Evolutionary conservation across 441 rosid species (phyloP).

Genomic region (Populus tomentosa): DNA sequence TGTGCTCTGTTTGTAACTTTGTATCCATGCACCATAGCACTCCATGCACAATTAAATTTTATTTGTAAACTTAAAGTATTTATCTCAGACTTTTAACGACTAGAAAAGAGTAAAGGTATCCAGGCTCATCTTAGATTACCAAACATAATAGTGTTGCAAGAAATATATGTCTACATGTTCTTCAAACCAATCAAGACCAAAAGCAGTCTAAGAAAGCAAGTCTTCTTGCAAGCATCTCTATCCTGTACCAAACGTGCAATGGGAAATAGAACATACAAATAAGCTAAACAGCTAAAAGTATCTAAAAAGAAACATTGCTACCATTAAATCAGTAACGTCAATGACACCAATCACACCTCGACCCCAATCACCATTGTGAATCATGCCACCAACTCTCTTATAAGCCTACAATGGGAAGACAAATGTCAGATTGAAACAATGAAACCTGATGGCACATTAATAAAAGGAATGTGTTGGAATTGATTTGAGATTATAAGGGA

Average conservation of each 20-base stretch:
- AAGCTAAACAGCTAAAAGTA: neutral
- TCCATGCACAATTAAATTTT: neutral
- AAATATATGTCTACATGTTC: neutral
- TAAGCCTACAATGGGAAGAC: constrained; percentile 25
- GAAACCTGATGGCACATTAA: neutral
- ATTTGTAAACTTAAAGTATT: neutral
- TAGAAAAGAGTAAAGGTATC: neutral
- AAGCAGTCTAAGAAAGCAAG: neutral
- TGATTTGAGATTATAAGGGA: neutral
- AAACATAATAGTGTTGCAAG: neutral
- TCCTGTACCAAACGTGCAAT: neutral
- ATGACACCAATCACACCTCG: constrained; percentile 36
- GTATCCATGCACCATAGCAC: neutral
- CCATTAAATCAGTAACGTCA: constrained; percentile 39
- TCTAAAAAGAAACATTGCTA: neutral
- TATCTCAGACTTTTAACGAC: neutral
- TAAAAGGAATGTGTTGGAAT: neutral
- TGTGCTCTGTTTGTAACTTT: neutral
- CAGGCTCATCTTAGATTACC: neutral
- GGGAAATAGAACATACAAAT: neutral
- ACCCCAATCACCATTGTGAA: constrained; percentile 30
- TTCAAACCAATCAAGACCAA: neutral
- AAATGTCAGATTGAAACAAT: neutral
- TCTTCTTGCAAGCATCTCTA: neutral
- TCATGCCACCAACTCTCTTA: constrained; percentile 41